Evolutionary conservation across 2,329 filamentous ascomycete genomes (phyloP), one percentile per base, ranked within the genome.

Genomic region (Microcyclospora pomicola): DNA sequence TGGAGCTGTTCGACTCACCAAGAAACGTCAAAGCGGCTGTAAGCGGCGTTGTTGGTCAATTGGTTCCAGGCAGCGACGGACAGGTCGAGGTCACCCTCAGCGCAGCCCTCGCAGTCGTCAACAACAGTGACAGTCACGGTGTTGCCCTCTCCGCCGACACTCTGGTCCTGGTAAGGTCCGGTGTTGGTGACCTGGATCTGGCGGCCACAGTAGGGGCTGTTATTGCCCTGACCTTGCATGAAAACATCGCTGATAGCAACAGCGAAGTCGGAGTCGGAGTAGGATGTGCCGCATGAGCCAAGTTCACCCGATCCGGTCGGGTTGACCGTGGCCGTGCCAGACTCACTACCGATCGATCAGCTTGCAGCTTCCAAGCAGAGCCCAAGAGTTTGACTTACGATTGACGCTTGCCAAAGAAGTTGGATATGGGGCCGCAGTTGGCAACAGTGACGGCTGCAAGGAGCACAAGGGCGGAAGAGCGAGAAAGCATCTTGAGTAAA

Each of bases 61-160:
- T 3, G 5, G 15, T 36, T 24, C 15, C 15, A 36, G 24, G 34
- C 34, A n/a, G 15, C 34, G 24, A 27, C 15, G 15, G 15, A 27
- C 9, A 36, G 15, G 24, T 36, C 34, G 24, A 36, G 34, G 13
- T 36, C 14, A 24, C 27, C 27, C 34, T 36, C 34, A n/a, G n/a
- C 34, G 15, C 34, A 36, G 6, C 34, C 34, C 10, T 11, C 10
- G 24, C 34, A 36, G 15, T 6, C 27, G 24, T 36, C 34, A 24
- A n/a, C 34, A 6, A 36, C 34, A 13, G 15, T 36, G n/a, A 28
- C 34, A 36, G 24, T 28, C 10, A 36, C 24, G 12, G 15, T 11
- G 15, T 36, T 36, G 15, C 34, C 34, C 15, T 5, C 27, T 15
- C 34, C 34, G n/a, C 33, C 33, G 15, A 34, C 33, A 13, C n/a